These are phyloP conservation scores for Chalciporus sphaerocephalus DNA, from an alignment of 768 basidiomycete genomes.

Conservation along the genomic window DNA sequence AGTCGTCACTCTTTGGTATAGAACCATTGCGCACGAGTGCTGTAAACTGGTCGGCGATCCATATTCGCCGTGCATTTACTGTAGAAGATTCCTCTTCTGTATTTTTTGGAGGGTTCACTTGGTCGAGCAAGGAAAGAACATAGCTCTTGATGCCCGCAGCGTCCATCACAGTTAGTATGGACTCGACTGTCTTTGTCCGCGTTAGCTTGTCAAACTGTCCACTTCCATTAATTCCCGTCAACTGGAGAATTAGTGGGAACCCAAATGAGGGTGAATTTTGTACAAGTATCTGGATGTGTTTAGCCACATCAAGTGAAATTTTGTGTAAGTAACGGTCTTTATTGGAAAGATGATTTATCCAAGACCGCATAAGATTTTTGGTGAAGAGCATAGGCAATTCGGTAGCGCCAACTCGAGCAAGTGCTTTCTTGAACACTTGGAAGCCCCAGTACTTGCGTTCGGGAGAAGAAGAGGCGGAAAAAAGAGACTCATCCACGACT, in stretches of 20 bases:
- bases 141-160: constrained; percentile 72
- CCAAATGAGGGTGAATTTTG: constrained; percentile 74
- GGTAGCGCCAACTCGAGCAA: constrained; percentile 58
- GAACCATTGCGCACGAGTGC: constrained; percentile 74
- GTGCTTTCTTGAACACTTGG: constrained; percentile 77
- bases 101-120: constrained; percentile 49
- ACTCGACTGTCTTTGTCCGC: constrained; percentile 88
- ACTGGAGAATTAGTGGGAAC: constrained; percentile 77
- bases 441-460: constrained; percentile 97
- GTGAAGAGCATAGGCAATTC: constrained; percentile 87
- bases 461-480: constrained; percentile 75
- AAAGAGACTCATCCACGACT: constrained; percentile 89
- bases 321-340: constrained; percentile 87
- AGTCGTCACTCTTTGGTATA: constrained; percentile 75
- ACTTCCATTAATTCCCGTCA: constrained; percentile 79
- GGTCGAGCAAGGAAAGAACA: constrained; percentile 62
- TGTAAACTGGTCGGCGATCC: constrained; percentile 85
- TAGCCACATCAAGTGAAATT: constrained; percentile 75
- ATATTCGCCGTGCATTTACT: constrained; percentile 57
- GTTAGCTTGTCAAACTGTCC: constrained; percentile 90
- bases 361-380: constrained; percentile 91
- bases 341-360: constrained; percentile 93
- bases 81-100: constrained; percentile 37
- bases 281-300: constrained; percentile 70
- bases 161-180: constrained; percentile 72